A percentile compares a stretch with the other conserved stretches of the same genome.
phyloP scores from a whole-genome alignment of 495 filamentous ascomycete species.

The Annulohypoxylon moriforme region DNA sequence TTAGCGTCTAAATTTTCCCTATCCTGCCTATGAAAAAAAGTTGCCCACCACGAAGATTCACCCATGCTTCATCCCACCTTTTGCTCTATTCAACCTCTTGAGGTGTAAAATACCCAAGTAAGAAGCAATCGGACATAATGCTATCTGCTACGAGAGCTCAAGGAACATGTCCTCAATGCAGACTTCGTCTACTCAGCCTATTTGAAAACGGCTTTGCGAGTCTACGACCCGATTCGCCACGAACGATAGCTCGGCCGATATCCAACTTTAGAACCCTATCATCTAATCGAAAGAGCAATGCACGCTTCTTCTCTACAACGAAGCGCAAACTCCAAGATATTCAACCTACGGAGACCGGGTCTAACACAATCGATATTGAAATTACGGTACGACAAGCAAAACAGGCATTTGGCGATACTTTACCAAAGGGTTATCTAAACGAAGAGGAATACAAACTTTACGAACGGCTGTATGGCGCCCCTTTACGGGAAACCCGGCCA shows the following conservation, averaged over 20 bases:
- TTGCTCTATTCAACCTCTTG: conserved; percentile 16
- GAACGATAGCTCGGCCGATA: conserved; percentile 22
- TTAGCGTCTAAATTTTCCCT: conserved; percentile 33
- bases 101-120: conserved; percentile 2
- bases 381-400: conserved; percentile 74
- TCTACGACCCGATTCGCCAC: conserved; percentile 24
- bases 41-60: conserved; percentile 8
- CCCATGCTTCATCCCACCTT: conserved; percentile 3
- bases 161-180: conserved; percentile 62
- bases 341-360: conserved; percentile 12
- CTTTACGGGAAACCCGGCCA: conserved; percentile 63
- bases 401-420: conserved; percentile 77
- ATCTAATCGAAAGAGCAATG: conserved; percentile 26
- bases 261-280: conserved; percentile 31
- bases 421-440: conserved; percentile 79
- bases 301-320: conserved; percentile 56
- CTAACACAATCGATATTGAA: conserved; percentile 61
- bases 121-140: conserved; percentile 45
- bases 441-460: conserved; percentile 79
- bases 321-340: conserved; percentile 42
- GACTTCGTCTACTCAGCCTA: conserved; percentile 58
- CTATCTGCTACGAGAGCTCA: conserved; percentile 59
- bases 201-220: conserved; percentile 54
- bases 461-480: conserved; percentile 82
- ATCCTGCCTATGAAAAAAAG: conserved; percentile 6